A percentile compares a stretch with the other conserved stretches of the same genome.
Evolutionary conservation across 768 basidiomycete genomes (phyloP).

Genomic region (Suillus placidus): DNA sequence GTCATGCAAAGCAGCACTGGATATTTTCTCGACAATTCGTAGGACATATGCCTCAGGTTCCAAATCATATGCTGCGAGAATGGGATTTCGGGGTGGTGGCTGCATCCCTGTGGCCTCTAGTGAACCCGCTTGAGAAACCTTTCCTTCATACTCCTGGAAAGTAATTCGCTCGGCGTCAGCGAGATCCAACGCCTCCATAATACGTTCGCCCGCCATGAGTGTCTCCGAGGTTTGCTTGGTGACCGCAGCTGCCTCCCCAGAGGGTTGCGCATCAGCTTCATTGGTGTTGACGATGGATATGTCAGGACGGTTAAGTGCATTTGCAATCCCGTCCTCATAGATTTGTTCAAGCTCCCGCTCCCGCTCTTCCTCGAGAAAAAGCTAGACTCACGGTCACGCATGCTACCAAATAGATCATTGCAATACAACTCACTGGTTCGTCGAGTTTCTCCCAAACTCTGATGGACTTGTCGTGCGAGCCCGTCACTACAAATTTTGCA

Average conservation of each 20-base stretch:
- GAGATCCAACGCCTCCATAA: constrained; percentile 93
- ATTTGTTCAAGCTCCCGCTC: constrained; percentile 88
- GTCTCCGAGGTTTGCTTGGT: constrained; percentile 93
- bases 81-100: constrained; percentile 76
- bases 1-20: constrained; percentile 83
- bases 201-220: constrained; percentile 95
- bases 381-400: constrained; percentile 44
- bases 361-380: constrained; percentile 98
- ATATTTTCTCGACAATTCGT: constrained; percentile 75
- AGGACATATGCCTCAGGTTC: constrained; percentile 89
- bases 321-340: constrained; percentile 80
- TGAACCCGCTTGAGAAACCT: constrained; percentile 56
- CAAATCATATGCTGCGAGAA: constrained; percentile 78
- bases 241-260: constrained; percentile 77
- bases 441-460: constrained; percentile 99
- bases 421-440: constrained; percentile 68
- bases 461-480: constrained; percentile 97
- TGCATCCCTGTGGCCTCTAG: constrained; percentile 66
- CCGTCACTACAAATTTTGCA: constrained; percentile 93
- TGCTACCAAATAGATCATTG: constrained; percentile 1
- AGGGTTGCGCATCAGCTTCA: constrained; percentile 40
- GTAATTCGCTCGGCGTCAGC: constrained; percentile 78
- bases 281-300: constrained; percentile 54
- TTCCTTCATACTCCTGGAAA: constrained; percentile 70
- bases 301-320: constrained; percentile 67